Base-by-base conservation (phyloP, 2,329 filamentous ascomycete genomes). In the Stemphylium beticola region DNA sequence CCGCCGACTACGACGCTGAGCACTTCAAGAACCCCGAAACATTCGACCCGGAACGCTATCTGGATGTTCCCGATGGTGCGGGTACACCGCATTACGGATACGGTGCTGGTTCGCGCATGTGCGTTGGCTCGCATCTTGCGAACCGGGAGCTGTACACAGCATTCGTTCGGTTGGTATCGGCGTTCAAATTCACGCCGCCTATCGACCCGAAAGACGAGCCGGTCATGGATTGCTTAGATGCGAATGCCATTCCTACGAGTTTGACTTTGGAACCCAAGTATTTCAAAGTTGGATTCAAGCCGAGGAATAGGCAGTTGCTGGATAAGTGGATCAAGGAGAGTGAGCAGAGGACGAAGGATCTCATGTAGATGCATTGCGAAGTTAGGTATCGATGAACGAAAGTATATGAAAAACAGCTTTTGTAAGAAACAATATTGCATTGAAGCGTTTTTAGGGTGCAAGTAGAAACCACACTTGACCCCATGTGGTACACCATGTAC, bases 41-140 rank as follows among this genome's bases (percentile, higher is more conserved):
- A 6, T 92, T 92, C 71, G 78, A 85, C n/a, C 87, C 89, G 0
- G 88, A 92, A 60, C 83, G 89, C 22, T 92, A 88, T 67, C 77
- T 92, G 10, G 78, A 80, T 38, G 69, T 72, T 2, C 65, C 75
- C 8, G 77, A 79, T 41, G 76, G 75, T 39, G 72, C 74, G 2
- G 79, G 80, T 0, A 82, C 79, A 4, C 77, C 79, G 33, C 80
- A 82, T 46, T 82, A 81, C 43, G 71, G 73, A 11, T 81, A 81
- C 48, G 79, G 80, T 15, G 80, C 80, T 0, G 80, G 80, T 0
- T 76, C 71, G 3, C 67, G 80, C 18, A 76, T 76, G 64, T 83
- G 81, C 55, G 68, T 79, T 11, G 81, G 81, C 14, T 78, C 78
- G 39, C 78, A 81, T 59, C 60, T 78, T 3, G 77, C 72, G 15